Evolutionary conservation across 306 rosid species (phyloP).

Genomic region (Glycine tomentella): DNA sequence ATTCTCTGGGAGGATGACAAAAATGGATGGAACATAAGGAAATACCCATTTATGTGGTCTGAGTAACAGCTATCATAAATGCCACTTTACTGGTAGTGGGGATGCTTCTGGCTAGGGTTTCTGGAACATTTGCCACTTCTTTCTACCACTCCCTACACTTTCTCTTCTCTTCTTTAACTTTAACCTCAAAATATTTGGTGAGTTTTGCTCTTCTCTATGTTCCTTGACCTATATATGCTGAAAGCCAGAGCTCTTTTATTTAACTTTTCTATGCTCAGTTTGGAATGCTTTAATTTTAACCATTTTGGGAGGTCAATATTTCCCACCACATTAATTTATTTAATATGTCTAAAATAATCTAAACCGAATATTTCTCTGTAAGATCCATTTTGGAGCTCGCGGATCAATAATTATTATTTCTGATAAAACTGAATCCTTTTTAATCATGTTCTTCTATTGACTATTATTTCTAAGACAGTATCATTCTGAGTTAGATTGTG

Average conservation of each 20-base stretch:
- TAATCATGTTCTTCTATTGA: background rate
- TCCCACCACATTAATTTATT: background rate
- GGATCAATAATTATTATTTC: background rate
- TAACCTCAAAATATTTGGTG: background rate
- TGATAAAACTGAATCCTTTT: background rate
- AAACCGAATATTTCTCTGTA: background rate
- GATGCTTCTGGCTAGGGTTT: background rate
- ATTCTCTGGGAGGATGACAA: background rate
- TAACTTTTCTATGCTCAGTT: background rate
- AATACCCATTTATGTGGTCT: background rate
- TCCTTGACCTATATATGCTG: background rate
- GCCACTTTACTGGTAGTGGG: background rate
- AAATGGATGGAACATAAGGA: slow-evolving; percentile 9
- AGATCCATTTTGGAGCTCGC: background rate
- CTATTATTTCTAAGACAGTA: too few relatives aligned
- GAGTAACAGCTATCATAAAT: background rate
- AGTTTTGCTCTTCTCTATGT: slow-evolving; percentile 1
- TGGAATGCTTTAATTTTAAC: background rate
- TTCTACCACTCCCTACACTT: background rate
- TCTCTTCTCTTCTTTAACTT: background rate
- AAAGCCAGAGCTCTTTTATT: background rate
- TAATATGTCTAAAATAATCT: background rate
- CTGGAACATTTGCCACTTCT: background rate
- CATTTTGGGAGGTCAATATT: background rate
- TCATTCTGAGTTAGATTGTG: background rate